Conservation (phyloP, 1,139 yeast species). For the Tardiomyces blankii region DNA sequence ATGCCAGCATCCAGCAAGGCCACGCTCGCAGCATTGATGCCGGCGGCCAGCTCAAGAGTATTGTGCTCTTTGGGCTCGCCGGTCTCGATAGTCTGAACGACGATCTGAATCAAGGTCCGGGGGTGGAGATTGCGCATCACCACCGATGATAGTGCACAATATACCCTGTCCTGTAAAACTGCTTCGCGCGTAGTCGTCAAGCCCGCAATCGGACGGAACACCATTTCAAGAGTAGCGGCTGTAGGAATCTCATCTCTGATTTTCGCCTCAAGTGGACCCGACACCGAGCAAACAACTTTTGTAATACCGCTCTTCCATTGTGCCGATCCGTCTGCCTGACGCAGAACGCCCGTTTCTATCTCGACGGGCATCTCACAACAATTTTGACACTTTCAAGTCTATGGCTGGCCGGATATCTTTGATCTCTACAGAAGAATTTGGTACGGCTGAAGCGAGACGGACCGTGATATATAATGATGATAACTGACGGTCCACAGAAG, state of each 20-base stretch:
- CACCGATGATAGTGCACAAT: conserved; percentile 48
- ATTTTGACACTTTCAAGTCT: too few species aligned
- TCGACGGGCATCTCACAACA: not conserved
- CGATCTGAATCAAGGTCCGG: conserved; percentile 73
- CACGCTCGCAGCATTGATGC: conserved; percentile 58
- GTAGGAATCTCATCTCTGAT: conserved; percentile 78
- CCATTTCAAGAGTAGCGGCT: conserved; percentile 66
- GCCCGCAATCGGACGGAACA: conserved; percentile 70
- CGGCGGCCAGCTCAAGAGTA: conserved; percentile 49
- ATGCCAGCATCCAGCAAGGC: conserved; percentile 77
- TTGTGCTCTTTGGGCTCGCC: conserved; percentile 34
- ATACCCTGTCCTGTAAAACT: conserved; percentile 58
- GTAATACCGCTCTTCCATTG: conserved; percentile 21
- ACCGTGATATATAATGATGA: too few species aligned
- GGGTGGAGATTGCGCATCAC: conserved; percentile 66
- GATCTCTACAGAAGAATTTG: too few species aligned
- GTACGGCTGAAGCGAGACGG: too few species aligned
- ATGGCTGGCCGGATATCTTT: too few species aligned
- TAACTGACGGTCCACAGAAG: too few species aligned
- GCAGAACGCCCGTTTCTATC: not conserved
- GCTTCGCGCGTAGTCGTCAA: conserved; percentile 70
- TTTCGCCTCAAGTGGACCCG: conserved; percentile 88
- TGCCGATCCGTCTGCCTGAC: not conserved
- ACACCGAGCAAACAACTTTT: conserved; percentile 60
- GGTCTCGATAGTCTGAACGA: conserved; percentile 65